Evolutionary conservation across 2,329 filamentous ascomycete species (phyloP), one percentile per base, ranked within the genome.

Genomic region (Fusarium protoensiforme): DNA sequence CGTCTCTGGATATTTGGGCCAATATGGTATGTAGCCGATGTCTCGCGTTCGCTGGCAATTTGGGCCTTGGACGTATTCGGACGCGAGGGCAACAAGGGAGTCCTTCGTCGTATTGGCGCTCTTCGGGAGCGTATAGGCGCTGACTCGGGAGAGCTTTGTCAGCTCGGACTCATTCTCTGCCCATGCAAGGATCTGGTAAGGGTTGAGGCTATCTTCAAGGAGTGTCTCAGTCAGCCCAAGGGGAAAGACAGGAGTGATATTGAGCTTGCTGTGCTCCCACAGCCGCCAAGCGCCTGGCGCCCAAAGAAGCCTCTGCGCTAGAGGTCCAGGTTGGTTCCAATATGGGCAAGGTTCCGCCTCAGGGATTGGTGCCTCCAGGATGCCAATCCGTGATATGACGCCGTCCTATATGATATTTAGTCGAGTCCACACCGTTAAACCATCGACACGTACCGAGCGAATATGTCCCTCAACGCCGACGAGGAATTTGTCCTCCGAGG

Each of bases 401-500:
- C 67, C 59, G 24, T 69, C 64, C 67, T 69, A 18, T 16, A n/a
- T 5, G 31, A 6, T 24, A 2, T 13, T 61, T 7, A 48, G 41
- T 6, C 2, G 10, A 24, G 20, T 27, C 35, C 5, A 10, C 4
- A 20, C 3, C 11, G 4, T 36, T 7, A 20, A 22, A 6, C 6
- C 14, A 29, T 22, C 8, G 20, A 22, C 16, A 59, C 57, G 13
- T 56, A 69, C 64, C 54, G 16, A 13, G 9, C 43, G 41, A 18
- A 64, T 8, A 6, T 67, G 54, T 11, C 54, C 67, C 7, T 35
- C 35, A 16, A 69, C 8, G 4, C 64, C 67, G 33, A 61, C 35
- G 9, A 69, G 16, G 6, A 6, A 39, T 10, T 39, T 14, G 4
- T 5, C 67, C 33, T 61, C 38, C 5, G 59, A 31, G 7, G 36